Percentiles rank a stretch among this genome's conserved stretches.
Evolutionary conservation across 2,329 filamentous ascomycete species (phyloP).

Genomic region (Onygenales sp.): DNA sequence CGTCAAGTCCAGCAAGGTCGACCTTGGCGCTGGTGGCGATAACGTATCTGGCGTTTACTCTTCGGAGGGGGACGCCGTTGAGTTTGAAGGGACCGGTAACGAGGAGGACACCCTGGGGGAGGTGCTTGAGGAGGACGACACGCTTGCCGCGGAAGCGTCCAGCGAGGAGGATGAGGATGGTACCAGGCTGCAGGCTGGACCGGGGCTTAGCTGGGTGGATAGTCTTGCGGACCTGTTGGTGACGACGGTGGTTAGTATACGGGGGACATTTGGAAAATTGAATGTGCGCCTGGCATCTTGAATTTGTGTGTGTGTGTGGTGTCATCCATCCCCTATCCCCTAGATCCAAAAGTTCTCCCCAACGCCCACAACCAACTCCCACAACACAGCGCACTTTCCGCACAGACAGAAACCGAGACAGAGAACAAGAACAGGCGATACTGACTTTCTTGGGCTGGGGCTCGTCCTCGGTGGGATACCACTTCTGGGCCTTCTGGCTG

Average conservation of each 20-base stretch:
- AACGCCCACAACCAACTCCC: not conserved
- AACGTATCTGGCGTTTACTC: conserved; percentile 46
- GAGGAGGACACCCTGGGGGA: conserved; percentile 94
- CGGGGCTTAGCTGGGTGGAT: conserved; percentile 80
- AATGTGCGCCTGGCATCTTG: conserved; percentile 1
- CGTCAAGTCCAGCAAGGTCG: conserved; percentile 69
- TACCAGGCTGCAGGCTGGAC: conserved; percentile 82
- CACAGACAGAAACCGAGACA: not conserved
- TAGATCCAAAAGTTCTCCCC: not conserved
- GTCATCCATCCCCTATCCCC: not conserved
- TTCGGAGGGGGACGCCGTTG: conserved; percentile 95
- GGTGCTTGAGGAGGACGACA: conserved; percentile 95
- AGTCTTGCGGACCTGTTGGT: conserved; percentile 79
- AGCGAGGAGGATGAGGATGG: conserved; percentile 96
- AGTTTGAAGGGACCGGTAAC: conserved; percentile 99
- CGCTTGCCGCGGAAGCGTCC: conserved; percentile 99
- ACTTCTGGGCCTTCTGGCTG: conserved; percentile 93
- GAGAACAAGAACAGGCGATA: conserved; percentile 20
- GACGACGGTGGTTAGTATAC: conserved; percentile 17
- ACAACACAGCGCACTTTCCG: not conserved
- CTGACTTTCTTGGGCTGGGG: conserved; percentile 87
- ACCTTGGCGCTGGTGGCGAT: conserved; percentile 41
- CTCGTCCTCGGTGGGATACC: conserved; percentile 95
- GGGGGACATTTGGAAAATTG: not conserved
- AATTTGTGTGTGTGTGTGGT: not conserved